Base-by-base conservation (phyloP, 1,284 basidiomycete species). In the Irpex sp. region DNA sequence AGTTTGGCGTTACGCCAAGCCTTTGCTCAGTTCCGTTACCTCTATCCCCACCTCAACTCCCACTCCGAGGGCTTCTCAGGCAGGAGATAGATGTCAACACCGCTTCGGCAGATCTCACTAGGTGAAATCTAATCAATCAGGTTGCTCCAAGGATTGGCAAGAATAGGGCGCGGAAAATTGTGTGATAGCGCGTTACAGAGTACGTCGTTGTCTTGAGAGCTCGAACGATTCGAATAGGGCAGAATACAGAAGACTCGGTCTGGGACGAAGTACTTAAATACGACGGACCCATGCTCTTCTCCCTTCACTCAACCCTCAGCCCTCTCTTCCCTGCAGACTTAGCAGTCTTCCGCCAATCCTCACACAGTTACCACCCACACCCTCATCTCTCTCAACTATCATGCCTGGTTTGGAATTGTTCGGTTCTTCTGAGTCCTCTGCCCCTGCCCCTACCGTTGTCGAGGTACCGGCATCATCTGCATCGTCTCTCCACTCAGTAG, bases 381-480 rank as follows among this genome's bases (percentile, higher is more conserved):
- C 26, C 50, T 57, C 51, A 47, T 62, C 54, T 49, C 19, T 36
- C n/a, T 51, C 46, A 53, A 21, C 33, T 50, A 71, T 67, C 61
- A 81, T 80, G 79, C 79, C 79, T 63, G 79, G 79, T 46, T 76
- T 80, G 61, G 79, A 80, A 58, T 76, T 75, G 61, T 76, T 75
- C 72, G 77, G 71, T 51, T 69, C 69, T 61, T 65, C 68, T 60
- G 70, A 73, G 61, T 54, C 73, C 5, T 57, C 61, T 2, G 54
- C 61, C 61, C 68, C 63, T 47, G 58, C 68, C 57, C 65, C 67
- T 57, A 50, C 68, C 55, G 63, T 69, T 53, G 68, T 70, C 35
- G 58, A 54, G 33, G 59, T 63, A 13, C 53, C 53, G 2, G 46
- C 31, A 0, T 60, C 60, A 17, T 9, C 49, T 9, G 26, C 60